Base-by-base conservation (phyloP, 768 basidiomycete species). In the Kwoniella newhampshirensis region DNA sequence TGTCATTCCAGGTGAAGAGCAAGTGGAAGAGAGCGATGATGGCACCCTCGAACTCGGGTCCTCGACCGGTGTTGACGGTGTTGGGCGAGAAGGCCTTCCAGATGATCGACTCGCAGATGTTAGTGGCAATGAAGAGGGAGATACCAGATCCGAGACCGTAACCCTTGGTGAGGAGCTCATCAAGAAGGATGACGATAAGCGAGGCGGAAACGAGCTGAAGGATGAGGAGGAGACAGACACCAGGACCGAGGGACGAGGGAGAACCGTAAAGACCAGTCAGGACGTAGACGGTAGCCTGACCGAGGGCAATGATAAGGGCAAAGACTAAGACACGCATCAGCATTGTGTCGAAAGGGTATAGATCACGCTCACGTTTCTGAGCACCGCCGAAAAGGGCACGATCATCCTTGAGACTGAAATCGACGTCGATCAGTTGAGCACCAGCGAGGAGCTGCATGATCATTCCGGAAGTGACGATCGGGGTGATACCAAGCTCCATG, bases 71-170 rank as follows among this genome's bases (percentile, higher is more conserved):
- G 83, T 98, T 98, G 79, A 98, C 79, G 43, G 96, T 97, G 20
- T 91, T 98, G 9, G 96, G 96, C 1, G 91, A 93, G 80, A 99
- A 98, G 1, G 94, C 96, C 75, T 99, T 99, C 94, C 94, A 99
- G 75, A 98, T 86, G 80, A 99, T 98, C 62, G 88, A 90, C 78
- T 99, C 96, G 78, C 94, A 98, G 68, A 99, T 98, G 82, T 98
- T 99, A 80, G 96, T 98, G 3, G 94, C 96, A 69, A 98, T 96
- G 84, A 98, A 98, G 56, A 98, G 87, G 56, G 92, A 93, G 78
- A 99, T 97, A 62, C 96, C 96, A 4, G 91, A 93, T 56, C 96
- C 96, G 62, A 98, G 89, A 75, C 96, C 94, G 77, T 99, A 98
- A 40, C 94, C 96, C 77, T 98, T 98, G 71, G 97, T 94, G 64